These are phyloP conservation scores for Mycena epipterygia DNA, from an alignment of 768 basidiomycete genomes.

Conservation along the genomic window DNA sequence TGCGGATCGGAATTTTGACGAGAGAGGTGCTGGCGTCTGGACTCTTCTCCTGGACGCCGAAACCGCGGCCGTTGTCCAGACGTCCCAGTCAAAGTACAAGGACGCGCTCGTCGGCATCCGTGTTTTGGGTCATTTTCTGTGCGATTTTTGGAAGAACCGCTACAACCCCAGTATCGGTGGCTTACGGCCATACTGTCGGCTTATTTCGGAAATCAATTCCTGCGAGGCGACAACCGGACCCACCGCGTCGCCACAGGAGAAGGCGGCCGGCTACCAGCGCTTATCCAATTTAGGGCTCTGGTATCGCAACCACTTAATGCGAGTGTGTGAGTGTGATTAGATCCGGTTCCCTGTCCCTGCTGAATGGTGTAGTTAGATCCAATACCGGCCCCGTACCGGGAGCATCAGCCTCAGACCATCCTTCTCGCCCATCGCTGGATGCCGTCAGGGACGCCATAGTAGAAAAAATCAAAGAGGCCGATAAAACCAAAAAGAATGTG, in stretches of 20 bases:
- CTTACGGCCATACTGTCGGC: not conserved
- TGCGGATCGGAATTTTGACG: conserved; percentile 1
- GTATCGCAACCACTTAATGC: conserved; percentile 14
- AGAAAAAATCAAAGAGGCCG: not conserved
- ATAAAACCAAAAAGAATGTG: not conserved
- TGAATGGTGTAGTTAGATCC: too few relatives aligned
- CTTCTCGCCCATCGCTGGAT: conserved; percentile 8
- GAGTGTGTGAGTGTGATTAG: conserved; percentile 1
- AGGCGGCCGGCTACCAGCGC: not conserved
- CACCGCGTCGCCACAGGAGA: conserved; percentile 8
- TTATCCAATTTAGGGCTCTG: conserved; percentile 13
- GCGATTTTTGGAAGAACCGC: conserved; percentile 13
- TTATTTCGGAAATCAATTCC: conserved; percentile 1
- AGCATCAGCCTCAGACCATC: conserved; percentile 3
- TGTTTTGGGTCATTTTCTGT: conserved; percentile 18
- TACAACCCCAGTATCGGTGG: conserved; percentile 5
- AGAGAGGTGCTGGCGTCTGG: not conserved
- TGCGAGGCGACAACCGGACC: not conserved
- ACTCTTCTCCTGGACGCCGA: conserved; percentile 5
- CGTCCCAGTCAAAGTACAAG: conserved; percentile 7
- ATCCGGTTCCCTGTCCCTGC: too few relatives aligned
- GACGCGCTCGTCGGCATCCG: conserved; percentile 3
- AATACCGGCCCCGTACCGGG: too few relatives aligned
- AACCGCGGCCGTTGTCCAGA: not conserved
- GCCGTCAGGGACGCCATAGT: not conserved